Percentiles rank a stretch among this genome's conserved stretches.
phyloP scores from a whole-genome alignment of 768 basidiomycete genomes.

The Clitopilus hobsonii region DNA sequence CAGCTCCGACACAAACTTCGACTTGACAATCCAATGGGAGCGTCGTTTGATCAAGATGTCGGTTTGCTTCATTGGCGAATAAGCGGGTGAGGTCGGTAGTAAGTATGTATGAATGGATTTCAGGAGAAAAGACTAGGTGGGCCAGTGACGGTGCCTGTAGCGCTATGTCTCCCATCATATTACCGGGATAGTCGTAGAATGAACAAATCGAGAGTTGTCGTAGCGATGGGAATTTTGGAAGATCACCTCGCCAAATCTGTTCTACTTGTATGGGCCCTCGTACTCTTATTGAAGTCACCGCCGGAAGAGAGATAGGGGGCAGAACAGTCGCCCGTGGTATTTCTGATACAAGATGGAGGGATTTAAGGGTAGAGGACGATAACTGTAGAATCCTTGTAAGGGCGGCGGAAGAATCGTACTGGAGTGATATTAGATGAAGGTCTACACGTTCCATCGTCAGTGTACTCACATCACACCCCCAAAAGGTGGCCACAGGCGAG shows the following conservation, averaged over 20 bases:
- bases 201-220: conserved; percentile 15
- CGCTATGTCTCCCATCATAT: conserved; percentile 19
- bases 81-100: conserved; percentile 12
- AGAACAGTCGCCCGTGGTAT: conserved; percentile 13
- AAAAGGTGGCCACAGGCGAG: background rate
- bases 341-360: conserved; percentile 20
- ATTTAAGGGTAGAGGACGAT: conserved; percentile 16
- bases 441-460: background rate
- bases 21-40: conserved; percentile 10
- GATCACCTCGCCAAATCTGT: conserved; percentile 3
- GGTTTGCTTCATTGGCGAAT: conserved; percentile 1
- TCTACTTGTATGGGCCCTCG: conserved; percentile 19
- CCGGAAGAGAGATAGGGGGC: conserved; percentile 17
- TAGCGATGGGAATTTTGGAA: conserved; percentile 16
- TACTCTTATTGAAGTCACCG: conserved; percentile 19
- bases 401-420: conserved; percentile 9
- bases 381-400: conserved; percentile 14
- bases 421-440: background rate
- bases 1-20: conserved; percentile 9
- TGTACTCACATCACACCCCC: conserved; percentile 10
- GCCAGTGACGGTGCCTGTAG: conserved; percentile 15
- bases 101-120: conserved; percentile 12
- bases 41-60: background rate
- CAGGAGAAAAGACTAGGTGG: conserved; percentile 14
- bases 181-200: conserved; percentile 15